Base-by-base conservation (phyloP, 805 yeast species). In the Pichia heedii region DNA sequence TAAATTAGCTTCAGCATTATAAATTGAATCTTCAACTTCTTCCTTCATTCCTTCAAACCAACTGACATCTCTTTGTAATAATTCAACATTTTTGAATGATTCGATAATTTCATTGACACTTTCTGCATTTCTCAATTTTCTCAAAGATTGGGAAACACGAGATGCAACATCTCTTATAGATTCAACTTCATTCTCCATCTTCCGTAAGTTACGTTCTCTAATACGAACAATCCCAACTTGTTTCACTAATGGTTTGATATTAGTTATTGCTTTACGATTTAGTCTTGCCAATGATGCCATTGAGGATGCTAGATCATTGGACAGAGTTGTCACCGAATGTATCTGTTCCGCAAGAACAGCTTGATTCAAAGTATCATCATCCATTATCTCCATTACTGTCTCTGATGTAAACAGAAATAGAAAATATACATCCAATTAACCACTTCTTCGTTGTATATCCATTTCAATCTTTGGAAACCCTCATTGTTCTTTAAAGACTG, bases 21-120 rank as follows among this genome's bases (percentile, higher is more conserved):
- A 68, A 15, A 84, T 73, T 4, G 79, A 63, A 29, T 69, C 71
- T 22, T 73, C 74, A 33, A 84, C 66, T 54, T 78, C 79, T 27
- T 76, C 74, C 36, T 77, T 65, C 5, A 87, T 74, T 21, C 94
- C 93, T 44, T 73, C 75, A 54, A 84, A 86, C 44, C 74, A 76
- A 42, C 65, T 68, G 15, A 27, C 49, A 75, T 61, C 2, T 48
- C 45, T 9, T 46, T 43, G 2, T 36, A 12, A 15, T 46, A 58
- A 43, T 5, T 51, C 51, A 5, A 32, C 33, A 22, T 44, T 15
- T 15, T 27, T 27, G 16, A 27, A 15, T 44, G 5, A 56, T 34
- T 1, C 8, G 33, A 56, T 62, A 76, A 49, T 69, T 71, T 37
- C 64, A 65, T 43, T 39, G 6, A 59, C 37, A 63, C 51, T 39